These are phyloP conservation scores for Chlamydomonas applanata DNA, from an alignment of 139 green algal species.

Conservation along the genomic window DNA sequence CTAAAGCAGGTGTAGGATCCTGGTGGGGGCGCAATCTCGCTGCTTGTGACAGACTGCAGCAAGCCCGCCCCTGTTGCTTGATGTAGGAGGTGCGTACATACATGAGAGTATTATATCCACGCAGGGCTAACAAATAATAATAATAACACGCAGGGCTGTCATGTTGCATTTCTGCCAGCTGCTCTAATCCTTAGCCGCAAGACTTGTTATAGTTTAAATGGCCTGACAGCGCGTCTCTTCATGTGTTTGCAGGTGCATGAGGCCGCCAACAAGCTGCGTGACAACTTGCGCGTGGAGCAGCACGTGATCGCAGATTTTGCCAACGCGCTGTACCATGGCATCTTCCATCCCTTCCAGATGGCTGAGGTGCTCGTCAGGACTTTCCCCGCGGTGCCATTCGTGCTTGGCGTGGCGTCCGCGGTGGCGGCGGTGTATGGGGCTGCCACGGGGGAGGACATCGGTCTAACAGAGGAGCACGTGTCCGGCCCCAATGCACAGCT, in stretches of 20 bases:
- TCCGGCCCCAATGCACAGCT: too few relatives aligned
- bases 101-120: background rate
- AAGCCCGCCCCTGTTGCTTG: too few relatives aligned
- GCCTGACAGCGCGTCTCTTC: too few relatives aligned
- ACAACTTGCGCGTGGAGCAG: conserved; percentile 60
- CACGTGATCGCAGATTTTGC: conserved; percentile 62
- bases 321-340: conserved; percentile 39
- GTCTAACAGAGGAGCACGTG: too few relatives aligned
- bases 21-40: too few relatives aligned
- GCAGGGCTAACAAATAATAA: too few relatives aligned
- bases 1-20: too few relatives aligned
- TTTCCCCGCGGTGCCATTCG: conserved; percentile 56
- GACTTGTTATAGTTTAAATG: too few relatives aligned
- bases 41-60: too few relatives aligned
- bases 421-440: conserved; percentile 48
- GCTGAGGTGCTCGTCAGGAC: conserved; percentile 44
- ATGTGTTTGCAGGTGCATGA: conserved; percentile 40
- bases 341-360: conserved; percentile 43
- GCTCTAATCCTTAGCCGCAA: too few relatives aligned
- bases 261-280: conserved; percentile 57
- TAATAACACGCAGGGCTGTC: background rate
- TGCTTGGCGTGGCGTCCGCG: conserved; percentile 51
- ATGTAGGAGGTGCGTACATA: too few relatives aligned
- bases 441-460: background rate
- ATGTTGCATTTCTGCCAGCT: too few relatives aligned